Percentiles rank a stretch among this genome's conserved stretches.
Evolutionary conservation across 169 alveolate species (phyloP).

Genomic region (Besnoitia besnoiti): DNA sequence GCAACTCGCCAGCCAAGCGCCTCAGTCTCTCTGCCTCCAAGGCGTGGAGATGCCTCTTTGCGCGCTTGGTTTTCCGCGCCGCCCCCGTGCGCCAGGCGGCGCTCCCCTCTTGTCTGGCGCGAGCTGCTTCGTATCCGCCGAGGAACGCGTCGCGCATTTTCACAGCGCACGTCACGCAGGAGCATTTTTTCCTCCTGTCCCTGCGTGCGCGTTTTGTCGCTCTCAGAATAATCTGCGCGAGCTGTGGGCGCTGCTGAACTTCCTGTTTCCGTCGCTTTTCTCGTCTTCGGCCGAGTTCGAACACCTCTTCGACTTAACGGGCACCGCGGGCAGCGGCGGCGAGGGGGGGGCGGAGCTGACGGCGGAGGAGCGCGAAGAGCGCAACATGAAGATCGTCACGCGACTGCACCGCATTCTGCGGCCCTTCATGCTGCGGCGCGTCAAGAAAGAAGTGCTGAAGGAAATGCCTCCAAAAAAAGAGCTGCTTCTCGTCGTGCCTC

Average conservation of each 20-base stretch:
- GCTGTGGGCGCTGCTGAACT: slow-evolving; percentile 98
- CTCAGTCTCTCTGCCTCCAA: too few relatives aligned
- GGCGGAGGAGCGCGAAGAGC: slow-evolving; percentile 76
- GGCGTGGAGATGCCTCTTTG: too few relatives aligned
- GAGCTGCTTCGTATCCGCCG: not conserved
- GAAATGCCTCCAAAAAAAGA: slow-evolving; percentile 97
- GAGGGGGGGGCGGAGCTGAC: slow-evolving; percentile 55
- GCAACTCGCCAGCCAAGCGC: too few relatives aligned
- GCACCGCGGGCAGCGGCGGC: slow-evolving; percentile 71
- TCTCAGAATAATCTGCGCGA: slow-evolving; percentile 97
- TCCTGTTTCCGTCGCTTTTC: slow-evolving; percentile 97
- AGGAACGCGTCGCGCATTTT: not conserved
- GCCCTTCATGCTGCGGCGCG: slow-evolving; percentile 83
- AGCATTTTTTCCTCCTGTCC: not conserved
- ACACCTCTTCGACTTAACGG: slow-evolving; percentile 85
- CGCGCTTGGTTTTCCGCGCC: too few relatives aligned
- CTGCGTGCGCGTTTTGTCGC: not conserved
- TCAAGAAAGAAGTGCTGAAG: slow-evolving; percentile 96
- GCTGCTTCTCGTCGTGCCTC: slow-evolving; percentile 70
- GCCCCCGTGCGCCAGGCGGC: too few relatives aligned
- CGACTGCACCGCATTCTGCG: slow-evolving; percentile 96
- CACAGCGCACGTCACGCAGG: not conserved
- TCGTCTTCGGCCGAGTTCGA: slow-evolving; percentile 96
- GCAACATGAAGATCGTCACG: slow-evolving; percentile 80
- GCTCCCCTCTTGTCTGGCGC: not conserved